Percentiles rank a stretch among this genome's conserved stretches.
Conservation (phyloP, 129 eudicot genomes). For the Flaveria robusta region DNA sequence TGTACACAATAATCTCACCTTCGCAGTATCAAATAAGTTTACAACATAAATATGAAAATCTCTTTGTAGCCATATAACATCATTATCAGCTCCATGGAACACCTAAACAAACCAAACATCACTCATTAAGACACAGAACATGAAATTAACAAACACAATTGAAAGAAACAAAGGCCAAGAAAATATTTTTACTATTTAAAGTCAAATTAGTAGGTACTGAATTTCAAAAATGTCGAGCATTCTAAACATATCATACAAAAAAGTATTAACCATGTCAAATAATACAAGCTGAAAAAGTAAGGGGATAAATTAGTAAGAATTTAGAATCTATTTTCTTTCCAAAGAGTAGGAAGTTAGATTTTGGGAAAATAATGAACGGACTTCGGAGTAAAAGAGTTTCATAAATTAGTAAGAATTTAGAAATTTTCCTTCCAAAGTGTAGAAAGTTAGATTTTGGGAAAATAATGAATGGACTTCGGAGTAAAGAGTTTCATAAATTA, state of each 20-base stretch:
- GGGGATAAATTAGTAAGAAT: neutral
- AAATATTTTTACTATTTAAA: neutral
- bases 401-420: too few species aligned
- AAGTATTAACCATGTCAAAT: conserved; percentile 4
- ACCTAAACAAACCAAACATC: conserved; percentile 52
- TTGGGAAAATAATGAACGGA: neutral
- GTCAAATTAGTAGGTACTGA: conserved; percentile 1
- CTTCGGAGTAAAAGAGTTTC: too few species aligned
- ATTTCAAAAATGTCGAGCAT: conserved; percentile 13
- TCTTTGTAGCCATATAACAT: conserved; percentile 94
- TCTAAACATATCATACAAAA: neutral
- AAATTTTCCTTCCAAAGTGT: too few species aligned
- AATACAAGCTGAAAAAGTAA: conserved; percentile 7
- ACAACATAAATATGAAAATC: conserved; percentile 92
- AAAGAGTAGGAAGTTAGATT: neutral
- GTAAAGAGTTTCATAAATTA: too few species aligned
- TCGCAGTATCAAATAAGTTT: conserved; percentile 90
- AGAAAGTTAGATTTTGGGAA: too few species aligned
- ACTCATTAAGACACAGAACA: neutral
- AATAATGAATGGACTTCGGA: too few species aligned
- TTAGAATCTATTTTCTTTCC: conserved; percentile 2
- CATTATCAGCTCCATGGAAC: conserved; percentile 96
- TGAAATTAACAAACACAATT: neutral
- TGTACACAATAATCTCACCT: conserved; percentile 47
- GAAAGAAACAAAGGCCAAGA: neutral